Evolutionary conservation across 2,329 filamentous ascomycete species (phyloP), one percentile per base, ranked within the genome.

Genomic region (Alternaria sp.): DNA sequence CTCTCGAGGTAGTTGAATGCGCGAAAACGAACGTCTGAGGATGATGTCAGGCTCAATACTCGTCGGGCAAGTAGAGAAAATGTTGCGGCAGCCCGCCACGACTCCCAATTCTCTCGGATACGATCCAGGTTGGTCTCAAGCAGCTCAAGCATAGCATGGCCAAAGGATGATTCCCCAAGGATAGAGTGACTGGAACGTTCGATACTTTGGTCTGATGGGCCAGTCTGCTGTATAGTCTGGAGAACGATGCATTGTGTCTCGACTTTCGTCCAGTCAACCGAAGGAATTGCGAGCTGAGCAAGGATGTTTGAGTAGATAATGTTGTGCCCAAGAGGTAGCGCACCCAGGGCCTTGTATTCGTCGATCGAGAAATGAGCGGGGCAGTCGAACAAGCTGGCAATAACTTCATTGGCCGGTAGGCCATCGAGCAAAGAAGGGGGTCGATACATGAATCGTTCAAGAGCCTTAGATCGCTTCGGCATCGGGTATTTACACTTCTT

Each of bases 261-360:
- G 0, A 75, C 59, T 42, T 83, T 83, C 11, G 82, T 83, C 36
- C 87, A 55, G 28, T 59, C 62, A 16, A 64, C 24, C 1, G 44
- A 22, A 16, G 62, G 84, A 82, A 68, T 82, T 87, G 62, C 62
- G 2, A 65, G 20, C 12, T 65, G 57, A 9, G 51, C 48, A n/a
- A 65, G 36, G 1, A 63, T 51, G 36, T 60, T 63, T 8, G 44
- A 34, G 11, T 54, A 53, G 3, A 51, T 30, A 8, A 88, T 72
- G 1, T 72, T 67, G 18, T 79, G 59, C 0, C 86, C 86, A 1
- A 83, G 68, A 0, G 83, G 80, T 3, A 89, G 63, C 0, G 81
- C 69, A 0, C 80, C 78, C n/a, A 89, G 81, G 0, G 81, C 78
- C 51, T 85, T 84, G 68, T 82, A 89, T 54, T 90, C 86, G 0